Conservation (phyloP, 139 green algal species). For the Choricystis sp. region DNA sequence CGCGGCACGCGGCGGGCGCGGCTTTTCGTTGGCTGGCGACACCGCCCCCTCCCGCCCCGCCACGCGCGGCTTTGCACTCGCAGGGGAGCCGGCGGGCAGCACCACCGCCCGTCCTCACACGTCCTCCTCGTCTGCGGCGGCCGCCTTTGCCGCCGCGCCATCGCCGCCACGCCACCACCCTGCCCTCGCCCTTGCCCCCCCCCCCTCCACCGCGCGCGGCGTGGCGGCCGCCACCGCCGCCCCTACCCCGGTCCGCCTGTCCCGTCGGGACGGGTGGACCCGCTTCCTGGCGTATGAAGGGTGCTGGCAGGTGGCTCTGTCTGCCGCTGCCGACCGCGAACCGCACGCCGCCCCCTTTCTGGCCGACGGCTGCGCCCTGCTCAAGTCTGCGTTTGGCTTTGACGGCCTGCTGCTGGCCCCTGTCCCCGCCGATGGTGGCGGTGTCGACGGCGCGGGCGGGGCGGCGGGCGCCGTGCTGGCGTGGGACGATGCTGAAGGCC, state of each 20-base stretch:
- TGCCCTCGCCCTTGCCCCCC: not conserved
- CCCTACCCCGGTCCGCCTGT: constrained; percentile 4
- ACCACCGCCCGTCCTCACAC: not conserved
- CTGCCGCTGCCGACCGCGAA: constrained; percentile 3
- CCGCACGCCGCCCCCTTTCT: constrained; percentile 17
- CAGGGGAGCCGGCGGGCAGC: not conserved
- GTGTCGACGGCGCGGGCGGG: too few species aligned
- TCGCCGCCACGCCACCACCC: not conserved
- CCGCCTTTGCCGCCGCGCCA: not conserved
- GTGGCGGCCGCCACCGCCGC: too few species aligned
- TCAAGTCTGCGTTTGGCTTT: constrained; percentile 20
- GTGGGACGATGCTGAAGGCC: constrained; percentile 12
- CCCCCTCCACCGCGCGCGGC: too few species aligned
- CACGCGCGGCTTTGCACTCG: not conserved
- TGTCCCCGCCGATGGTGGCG: not conserved
- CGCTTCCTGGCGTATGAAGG: constrained; percentile 35
- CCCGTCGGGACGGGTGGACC: constrained; percentile 24
- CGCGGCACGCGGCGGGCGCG: too few species aligned
- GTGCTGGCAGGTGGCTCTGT: constrained; percentile 29
- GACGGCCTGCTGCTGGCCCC: constrained; percentile 23
- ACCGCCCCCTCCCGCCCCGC: not conserved
- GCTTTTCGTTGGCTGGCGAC: not conserved
- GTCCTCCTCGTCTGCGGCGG: not conserved
- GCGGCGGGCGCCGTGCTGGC: not conserved
- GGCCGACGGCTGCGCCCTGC: constrained; percentile 12